Conservation (phyloP, 129 eudicot species). For the Escallonia rubra region DNA sequence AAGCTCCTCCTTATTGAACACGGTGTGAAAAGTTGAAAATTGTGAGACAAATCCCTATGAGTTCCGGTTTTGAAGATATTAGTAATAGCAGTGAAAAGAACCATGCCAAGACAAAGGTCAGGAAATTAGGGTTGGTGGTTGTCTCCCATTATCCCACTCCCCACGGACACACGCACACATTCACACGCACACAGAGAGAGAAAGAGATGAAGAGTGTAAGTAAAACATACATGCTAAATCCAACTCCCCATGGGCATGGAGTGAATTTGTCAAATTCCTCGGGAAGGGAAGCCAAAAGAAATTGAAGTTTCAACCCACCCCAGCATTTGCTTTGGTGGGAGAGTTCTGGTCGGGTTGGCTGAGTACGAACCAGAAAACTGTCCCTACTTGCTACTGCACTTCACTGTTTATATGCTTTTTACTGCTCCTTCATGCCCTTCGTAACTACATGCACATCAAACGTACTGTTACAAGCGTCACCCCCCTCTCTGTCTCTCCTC, state of each 20-base stretch:
- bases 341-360: constrained; percentile 58
- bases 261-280: constrained; percentile 20
- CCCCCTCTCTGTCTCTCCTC: background rate
- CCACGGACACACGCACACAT: constrained; percentile 3
- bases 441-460: constrained; percentile 18
- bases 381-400: constrained; percentile 5
- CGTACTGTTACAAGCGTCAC: constrained; percentile 28
- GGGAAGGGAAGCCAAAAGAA: constrained; percentile 39
- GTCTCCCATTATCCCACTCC: constrained; percentile 29
- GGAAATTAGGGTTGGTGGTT: constrained; percentile 61
- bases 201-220: background rate
- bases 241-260: background rate
- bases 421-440: background rate
- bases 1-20: background rate
- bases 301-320: constrained; percentile 16
- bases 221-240: background rate
- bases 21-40: constrained; percentile 8
- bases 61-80: background rate
- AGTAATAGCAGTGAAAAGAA: background rate
- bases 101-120: constrained; percentile 52
- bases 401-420: constrained; percentile 10
- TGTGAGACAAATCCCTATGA: background rate
- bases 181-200: constrained; percentile 1
- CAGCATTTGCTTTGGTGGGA: constrained; percentile 68
- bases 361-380: constrained; percentile 10